phyloP scores from a whole-genome alignment of 176 grass and related monocot species.

The Phoenix roebelenii region DNA sequence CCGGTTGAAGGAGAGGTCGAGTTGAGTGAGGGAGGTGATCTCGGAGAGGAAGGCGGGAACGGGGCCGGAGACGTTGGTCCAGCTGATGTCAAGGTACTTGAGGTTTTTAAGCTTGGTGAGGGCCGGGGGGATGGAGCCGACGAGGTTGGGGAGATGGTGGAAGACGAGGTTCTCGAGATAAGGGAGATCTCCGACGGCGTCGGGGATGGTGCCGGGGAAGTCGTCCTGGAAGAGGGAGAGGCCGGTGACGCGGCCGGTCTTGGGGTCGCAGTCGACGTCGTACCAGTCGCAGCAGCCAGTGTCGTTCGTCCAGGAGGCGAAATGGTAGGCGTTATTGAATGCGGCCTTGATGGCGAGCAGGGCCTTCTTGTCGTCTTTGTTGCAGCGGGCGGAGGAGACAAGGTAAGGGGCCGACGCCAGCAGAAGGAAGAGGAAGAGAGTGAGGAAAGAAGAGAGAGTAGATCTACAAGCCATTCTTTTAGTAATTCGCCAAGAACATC shows the following conservation, averaged over 20 bases:
- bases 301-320: slow-evolving; percentile 41
- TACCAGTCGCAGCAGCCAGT: slow-evolving; percentile 62
- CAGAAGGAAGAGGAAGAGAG: slow-evolving; percentile 14
- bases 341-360: slow-evolving; percentile 46
- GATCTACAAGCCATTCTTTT: too few species aligned
- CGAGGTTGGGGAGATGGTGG: slow-evolving; percentile 33
- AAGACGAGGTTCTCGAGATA: slow-evolving; percentile 44
- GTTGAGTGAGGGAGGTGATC: slow-evolving; percentile 24
- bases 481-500: too few species aligned
- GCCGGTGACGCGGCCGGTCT: slow-evolving; percentile 25
- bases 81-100: slow-evolving; percentile 36
- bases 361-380: slow-evolving; percentile 23
- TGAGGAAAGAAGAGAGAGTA: neutral
- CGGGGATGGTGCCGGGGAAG: slow-evolving; percentile 32
- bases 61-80: slow-evolving; percentile 57
- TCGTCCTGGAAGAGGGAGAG: slow-evolving; percentile 24
- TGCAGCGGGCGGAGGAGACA: slow-evolving; percentile 9
- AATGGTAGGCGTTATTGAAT: slow-evolving; percentile 44
- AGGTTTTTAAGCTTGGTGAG: slow-evolving; percentile 46
- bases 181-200: slow-evolving; percentile 44
- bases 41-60: slow-evolving; percentile 28
- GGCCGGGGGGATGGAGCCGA: slow-evolving; percentile 43
- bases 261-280: slow-evolving; percentile 19
- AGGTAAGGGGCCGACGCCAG: slow-evolving; percentile 4
- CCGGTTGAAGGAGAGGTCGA: slow-evolving; percentile 52